Evolutionary conservation across 2,329 filamentous ascomycete genomes (phyloP).

Genomic region (Colletotrichum kahawae): DNA sequence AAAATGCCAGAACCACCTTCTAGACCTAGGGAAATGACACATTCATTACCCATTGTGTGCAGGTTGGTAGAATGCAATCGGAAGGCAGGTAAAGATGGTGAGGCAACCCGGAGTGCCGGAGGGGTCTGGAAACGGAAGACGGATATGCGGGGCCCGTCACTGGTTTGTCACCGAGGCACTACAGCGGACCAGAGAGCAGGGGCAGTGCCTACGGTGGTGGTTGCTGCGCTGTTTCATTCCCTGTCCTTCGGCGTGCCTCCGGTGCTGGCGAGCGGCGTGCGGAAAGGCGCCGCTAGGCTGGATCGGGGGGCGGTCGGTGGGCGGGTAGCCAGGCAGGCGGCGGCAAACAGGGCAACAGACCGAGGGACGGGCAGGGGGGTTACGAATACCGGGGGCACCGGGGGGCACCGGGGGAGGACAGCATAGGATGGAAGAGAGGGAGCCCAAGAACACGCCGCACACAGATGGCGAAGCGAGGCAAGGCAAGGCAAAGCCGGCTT

Average conservation of each 20-base stretch:
- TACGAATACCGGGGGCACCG: not conserved
- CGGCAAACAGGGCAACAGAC: not conserved
- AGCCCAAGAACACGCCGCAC: not conserved
- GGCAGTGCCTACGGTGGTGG: not conserved
- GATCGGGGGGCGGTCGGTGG: constrained; percentile 7
- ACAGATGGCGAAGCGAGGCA: too few species aligned
- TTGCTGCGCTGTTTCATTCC: not conserved
- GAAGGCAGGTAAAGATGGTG: not conserved
- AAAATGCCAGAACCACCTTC: not conserved
- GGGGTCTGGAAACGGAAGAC: not conserved
- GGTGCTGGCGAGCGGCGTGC: not conserved
- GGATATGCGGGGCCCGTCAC: not conserved
- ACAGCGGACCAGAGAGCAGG: not conserved
- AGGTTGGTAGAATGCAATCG: not conserved
- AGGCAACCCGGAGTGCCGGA: not conserved
- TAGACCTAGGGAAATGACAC: not conserved
- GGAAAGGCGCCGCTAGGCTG: not conserved
- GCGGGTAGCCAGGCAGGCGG: not conserved
- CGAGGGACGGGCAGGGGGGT: not conserved
- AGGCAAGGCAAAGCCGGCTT: not conserved
- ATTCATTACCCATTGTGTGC: not conserved
- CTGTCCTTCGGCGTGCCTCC: not conserved
- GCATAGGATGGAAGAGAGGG: not conserved
- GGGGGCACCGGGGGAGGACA: not conserved
- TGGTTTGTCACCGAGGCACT: not conserved